Evolutionary conservation across 176 grass and related monocot genomes (phyloP).

Genomic region (Aegilops sharonensis): DNA sequence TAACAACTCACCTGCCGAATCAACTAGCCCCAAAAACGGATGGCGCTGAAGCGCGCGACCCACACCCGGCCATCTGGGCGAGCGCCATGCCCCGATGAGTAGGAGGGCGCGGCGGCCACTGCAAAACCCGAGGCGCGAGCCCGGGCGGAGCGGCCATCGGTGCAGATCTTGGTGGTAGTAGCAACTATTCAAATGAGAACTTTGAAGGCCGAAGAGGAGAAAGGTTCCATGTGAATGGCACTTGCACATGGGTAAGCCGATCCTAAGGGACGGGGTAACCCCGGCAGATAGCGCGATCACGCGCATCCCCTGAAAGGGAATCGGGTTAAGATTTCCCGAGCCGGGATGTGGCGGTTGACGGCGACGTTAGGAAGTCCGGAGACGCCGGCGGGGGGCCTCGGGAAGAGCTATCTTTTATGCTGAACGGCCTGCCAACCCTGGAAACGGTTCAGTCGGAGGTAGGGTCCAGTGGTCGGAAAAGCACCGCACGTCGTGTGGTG

Average conservation of each 20-base stretch:
- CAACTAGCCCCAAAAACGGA: constrained; percentile 73
- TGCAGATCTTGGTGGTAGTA: constrained; percentile 64
- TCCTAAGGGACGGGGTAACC: constrained; percentile 56
- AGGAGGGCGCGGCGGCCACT: too few species aligned
- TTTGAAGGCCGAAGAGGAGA: constrained; percentile 69
- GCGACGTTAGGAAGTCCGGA: constrained; percentile 58
- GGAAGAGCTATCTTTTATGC: constrained; percentile 87
- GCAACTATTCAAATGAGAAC: constrained; percentile 69
- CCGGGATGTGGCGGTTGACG: constrained; percentile 55
- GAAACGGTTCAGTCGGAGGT: constrained; percentile 67
- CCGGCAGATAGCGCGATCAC: not conserved
- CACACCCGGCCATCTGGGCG: constrained; percentile 53
- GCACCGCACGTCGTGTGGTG: constrained; percentile 63
- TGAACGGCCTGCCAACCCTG: constrained; percentile 69
- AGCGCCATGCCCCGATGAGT: too few species aligned
- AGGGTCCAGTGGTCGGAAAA: constrained; percentile 70
- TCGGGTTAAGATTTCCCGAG: constrained; percentile 37
- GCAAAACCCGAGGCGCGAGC: constrained; percentile 47
- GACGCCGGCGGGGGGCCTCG: constrained; percentile 58
- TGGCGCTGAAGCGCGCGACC: constrained; percentile 54
- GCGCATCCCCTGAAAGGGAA: constrained; percentile 15
- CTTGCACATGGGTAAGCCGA: constrained; percentile 68
- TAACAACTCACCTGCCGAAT: constrained; percentile 83
- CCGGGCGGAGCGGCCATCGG: constrained; percentile 45
- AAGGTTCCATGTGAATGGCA: constrained; percentile 72